Evolutionary conservation across 352 stramenopile genomes (phyloP), one percentile per base, ranked within the genome.

Genomic region (Phytophthora megakarya): DNA sequence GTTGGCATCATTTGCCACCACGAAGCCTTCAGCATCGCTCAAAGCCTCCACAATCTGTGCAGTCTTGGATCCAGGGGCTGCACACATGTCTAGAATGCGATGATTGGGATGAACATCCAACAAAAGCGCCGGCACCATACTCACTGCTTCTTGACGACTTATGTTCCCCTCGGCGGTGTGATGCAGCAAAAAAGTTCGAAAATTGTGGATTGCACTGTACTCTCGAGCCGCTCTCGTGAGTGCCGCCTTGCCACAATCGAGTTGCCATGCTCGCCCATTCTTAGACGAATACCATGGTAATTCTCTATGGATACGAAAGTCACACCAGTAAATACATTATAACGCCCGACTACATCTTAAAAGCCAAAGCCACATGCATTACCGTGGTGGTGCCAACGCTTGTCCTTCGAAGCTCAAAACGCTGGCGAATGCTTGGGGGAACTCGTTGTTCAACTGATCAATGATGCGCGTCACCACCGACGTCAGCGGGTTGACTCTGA

Each of bases 11-110:
- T 99, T 99, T 22, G 96, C 96, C 40, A 98, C 80, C 21, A 99
- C 92, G 55, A 97, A 92, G n/a, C 96, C 85, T 25, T n/a, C 38
- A 3, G 80, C 44, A 12, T 72, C 19, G 1, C 40, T 57, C 1
- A 11, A 3, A 1, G 85, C 73, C 52, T 98, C 97, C 49, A 99
- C 88, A 19, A 99, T 81, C 67, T 99, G 97, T 46, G 88, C 93
- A n/a, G 98, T 99, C 75, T 99, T 99, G 48, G 90, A 98, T 18
- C 98, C 98, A 1, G 98, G 98, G 7, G 97, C 97, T 10, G 98
- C 97, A 53, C 84, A 92, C 63, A 95, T 68, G 35, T 95, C 83
- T 22, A 93, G 61, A 28, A 88, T 78, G 19, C 68, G 65, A 55
- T 98, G 88, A 47, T 96, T 65, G 12, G 79, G 82, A 61, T 98